These are phyloP conservation scores for Gymnopilus dilepis DNA, from an alignment of 768 basidiomycete species.

Conservation along the genomic window DNA sequence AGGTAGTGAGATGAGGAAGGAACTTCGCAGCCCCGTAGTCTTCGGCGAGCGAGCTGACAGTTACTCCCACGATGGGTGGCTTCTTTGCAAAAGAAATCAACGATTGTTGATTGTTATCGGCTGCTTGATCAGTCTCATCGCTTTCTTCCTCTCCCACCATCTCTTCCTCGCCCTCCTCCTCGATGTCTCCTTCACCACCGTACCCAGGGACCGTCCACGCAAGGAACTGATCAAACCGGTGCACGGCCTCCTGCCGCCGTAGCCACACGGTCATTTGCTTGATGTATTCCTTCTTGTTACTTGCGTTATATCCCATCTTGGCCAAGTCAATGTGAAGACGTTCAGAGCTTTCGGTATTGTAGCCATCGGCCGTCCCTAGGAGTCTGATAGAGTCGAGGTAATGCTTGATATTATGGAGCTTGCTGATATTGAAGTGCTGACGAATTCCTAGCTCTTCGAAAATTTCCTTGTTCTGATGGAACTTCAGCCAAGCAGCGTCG, in stretches of 20 bases:
- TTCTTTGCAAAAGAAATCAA: conserved; percentile 21
- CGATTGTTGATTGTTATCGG: neutral
- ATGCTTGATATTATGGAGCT: conserved; percentile 40
- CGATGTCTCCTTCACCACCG: neutral
- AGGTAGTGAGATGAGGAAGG: conserved; percentile 10
- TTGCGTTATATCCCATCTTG: conserved; percentile 37
- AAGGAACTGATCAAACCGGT: conserved; percentile 29
- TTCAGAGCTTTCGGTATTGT: conserved; percentile 41
- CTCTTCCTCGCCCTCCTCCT: conserved; percentile 6
- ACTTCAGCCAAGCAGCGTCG: conserved; percentile 26
- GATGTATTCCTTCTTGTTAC: conserved; percentile 34
- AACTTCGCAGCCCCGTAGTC: conserved; percentile 18
- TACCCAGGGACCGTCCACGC: conserved; percentile 29
- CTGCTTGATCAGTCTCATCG: neutral
- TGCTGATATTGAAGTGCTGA: conserved; percentile 44
- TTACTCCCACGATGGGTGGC: conserved; percentile 6
- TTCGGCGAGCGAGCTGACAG: neutral
- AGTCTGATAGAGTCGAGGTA: conserved; percentile 35
- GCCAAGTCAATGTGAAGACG: conserved; percentile 49
- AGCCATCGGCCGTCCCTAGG: conserved; percentile 36
- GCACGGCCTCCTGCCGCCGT: conserved; percentile 38
- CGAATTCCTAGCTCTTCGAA: conserved; percentile 33
- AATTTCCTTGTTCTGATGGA: conserved; percentile 37
- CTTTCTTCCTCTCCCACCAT: neutral
- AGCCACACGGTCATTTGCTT: conserved; percentile 48